phyloP scores from a whole-genome alignment of 139 green algal species.

The Tetradesmus obliquus region DNA sequence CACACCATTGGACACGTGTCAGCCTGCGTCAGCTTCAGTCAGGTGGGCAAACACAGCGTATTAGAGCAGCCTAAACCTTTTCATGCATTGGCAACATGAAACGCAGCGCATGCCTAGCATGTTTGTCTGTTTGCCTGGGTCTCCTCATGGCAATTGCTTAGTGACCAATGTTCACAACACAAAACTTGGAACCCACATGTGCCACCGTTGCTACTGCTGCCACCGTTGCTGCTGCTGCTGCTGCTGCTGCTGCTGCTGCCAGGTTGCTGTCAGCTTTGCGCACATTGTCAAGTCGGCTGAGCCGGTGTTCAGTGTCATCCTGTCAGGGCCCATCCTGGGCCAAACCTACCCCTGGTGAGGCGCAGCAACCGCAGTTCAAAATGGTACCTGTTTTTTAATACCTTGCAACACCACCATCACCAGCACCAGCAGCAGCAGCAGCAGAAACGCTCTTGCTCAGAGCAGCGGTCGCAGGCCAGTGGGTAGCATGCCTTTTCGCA shows the following conservation, averaged over 20 bases:
- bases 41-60: constrained; percentile 58
- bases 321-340: constrained; percentile 80
- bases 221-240: neutral
- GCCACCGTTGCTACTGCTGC: neutral
- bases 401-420: too few species aligned
- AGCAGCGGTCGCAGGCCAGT: too few species aligned
- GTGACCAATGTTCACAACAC: too few species aligned
- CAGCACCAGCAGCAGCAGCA: neutral
- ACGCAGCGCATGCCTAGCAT: too few species aligned
- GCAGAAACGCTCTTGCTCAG: too few species aligned
- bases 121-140: too few species aligned
- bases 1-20: constrained; percentile 85
- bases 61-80: too few species aligned
- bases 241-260: constrained; percentile 25
- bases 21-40: constrained; percentile 78
- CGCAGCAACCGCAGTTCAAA: neutral
- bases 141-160: too few species aligned
- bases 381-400: neutral
- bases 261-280: constrained; percentile 92
- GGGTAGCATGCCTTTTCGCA: too few species aligned
- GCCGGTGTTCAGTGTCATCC: constrained; percentile 82
- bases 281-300: constrained; percentile 87
- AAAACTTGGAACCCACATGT: too few species aligned
- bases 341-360: constrained; percentile 57
- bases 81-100: too few species aligned